Percentiles rank a stretch among this genome's conserved stretches.
These are phyloP conservation scores for Fulvia fulva DNA, from an alignment of 2,329 filamentous ascomycete species.

Conservation along the genomic window DNA sequence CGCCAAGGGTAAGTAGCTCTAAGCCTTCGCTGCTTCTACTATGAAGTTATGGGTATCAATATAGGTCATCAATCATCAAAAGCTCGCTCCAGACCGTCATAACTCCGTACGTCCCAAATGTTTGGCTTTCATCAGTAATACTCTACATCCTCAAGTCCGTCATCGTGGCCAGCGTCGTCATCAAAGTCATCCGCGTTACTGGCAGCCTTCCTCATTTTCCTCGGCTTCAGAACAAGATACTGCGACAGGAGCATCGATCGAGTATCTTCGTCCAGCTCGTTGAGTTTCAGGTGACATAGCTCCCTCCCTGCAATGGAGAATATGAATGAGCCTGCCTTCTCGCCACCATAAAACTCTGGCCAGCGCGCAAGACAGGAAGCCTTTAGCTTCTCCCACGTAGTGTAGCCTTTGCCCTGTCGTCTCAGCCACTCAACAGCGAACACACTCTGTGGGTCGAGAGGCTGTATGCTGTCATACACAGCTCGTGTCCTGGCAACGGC, in stretches of 20 bases:
- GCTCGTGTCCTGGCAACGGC: no score
- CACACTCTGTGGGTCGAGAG: no score
- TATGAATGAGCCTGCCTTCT: slow-evolving; percentile 28
- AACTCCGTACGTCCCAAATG: no score
- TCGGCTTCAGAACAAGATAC: not conserved
- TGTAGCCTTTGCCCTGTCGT: slow-evolving; percentile 14
- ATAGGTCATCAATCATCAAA: no score
- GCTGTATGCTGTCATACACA: no score
- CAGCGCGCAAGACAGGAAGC: slow-evolving; percentile 42
- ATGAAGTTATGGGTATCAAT: not conserved
- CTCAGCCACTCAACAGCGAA: slow-evolving; percentile 21
- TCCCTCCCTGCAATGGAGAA: slow-evolving; percentile 41
- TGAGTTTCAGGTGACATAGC: slow-evolving; percentile 37
- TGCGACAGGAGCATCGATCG: not conserved
- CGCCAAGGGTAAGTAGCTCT: not conserved
- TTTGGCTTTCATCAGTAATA: no score
- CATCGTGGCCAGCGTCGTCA: no score
- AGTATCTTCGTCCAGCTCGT: not conserved
- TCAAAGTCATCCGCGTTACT: not conserved
- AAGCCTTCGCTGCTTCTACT: not conserved
- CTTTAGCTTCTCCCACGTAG: slow-evolving; percentile 44
- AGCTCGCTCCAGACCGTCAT: no score
- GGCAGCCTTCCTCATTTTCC: not conserved
- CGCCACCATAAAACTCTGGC: slow-evolving; percentile 21
- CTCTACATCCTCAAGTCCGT: not conserved